These are phyloP conservation scores for Casuarina equisetifolia DNA, from an alignment of 306 rosid genomes.

Conservation along the genomic window DNA sequence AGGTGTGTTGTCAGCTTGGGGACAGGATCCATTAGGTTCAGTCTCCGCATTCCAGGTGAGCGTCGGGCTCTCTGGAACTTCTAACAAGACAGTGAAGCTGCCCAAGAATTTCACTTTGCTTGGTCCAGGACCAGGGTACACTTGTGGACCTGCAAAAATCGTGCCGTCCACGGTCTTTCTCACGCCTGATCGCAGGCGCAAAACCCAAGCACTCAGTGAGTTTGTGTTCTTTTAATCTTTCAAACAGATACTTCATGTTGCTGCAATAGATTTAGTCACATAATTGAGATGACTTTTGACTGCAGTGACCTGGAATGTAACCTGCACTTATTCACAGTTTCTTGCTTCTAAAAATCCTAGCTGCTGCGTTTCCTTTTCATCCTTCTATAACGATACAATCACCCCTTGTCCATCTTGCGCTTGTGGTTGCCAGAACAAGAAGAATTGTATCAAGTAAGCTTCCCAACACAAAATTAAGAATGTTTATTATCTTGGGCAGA, in stretches of 20 bases:
- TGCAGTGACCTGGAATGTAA: constrained; percentile 97
- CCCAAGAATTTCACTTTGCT: constrained; percentile 64
- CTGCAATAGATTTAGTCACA: constrained; percentile 1
- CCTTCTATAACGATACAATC: constrained; percentile 81
- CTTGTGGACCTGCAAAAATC: constrained; percentile 63
- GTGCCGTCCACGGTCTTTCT: constrained; percentile 60
- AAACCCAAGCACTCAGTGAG: constrained; percentile 70
- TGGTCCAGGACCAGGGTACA: constrained; percentile 77
- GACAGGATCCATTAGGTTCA: constrained; percentile 61
- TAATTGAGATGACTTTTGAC: constrained; percentile 14
- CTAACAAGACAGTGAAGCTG: constrained; percentile 70
- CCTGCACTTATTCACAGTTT: constrained; percentile 90
- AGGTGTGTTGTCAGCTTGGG: constrained; percentile 76
- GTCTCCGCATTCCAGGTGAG: constrained; percentile 74
- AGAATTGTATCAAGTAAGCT: constrained; percentile 70
- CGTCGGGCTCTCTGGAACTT: constrained; percentile 69
- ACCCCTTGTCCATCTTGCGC: constrained; percentile 82
- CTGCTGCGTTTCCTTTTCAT: constrained; percentile 90
- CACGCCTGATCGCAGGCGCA: constrained; percentile 59
- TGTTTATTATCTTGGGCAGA: too few relatives aligned
- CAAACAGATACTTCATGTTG: neutral
- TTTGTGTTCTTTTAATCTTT: constrained; percentile 2
- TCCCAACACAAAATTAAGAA: neutral
- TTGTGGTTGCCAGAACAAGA: constrained; percentile 82
- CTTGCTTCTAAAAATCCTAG: constrained; percentile 87